These are phyloP conservation scores for Blumeriella jaapii DNA, from an alignment of 2,329 filamentous ascomycete genomes.

Conservation along the genomic window DNA sequence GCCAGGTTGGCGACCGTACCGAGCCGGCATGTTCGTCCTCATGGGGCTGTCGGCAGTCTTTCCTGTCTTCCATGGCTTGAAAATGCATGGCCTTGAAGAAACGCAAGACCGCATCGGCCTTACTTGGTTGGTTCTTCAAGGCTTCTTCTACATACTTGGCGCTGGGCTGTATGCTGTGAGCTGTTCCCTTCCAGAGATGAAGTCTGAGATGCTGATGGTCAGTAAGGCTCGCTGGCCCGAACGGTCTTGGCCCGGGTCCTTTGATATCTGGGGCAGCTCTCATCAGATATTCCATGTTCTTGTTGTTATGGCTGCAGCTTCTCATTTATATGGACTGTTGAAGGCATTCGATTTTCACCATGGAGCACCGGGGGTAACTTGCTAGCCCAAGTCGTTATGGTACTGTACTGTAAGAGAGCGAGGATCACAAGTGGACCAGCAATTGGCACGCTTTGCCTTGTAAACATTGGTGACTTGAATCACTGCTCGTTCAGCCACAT, in stretches of 20 bases:
- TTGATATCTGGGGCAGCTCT: constrained; percentile 86
- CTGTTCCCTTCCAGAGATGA: constrained; percentile 8
- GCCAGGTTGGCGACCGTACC: constrained; percentile 71
- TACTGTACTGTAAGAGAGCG: too few species aligned
- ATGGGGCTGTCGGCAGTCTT: constrained; percentile 77
- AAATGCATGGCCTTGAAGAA: constrained; percentile 51
- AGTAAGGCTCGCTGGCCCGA: constrained; percentile 68
- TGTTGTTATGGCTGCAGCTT: constrained; percentile 69
- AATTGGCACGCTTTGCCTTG: too few species aligned
- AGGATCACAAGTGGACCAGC: too few species aligned
- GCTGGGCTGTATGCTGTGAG: constrained; percentile 75
- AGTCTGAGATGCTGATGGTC: constrained; percentile 10
- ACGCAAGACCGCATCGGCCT: constrained; percentile 68
- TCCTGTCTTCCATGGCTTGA: constrained; percentile 68
- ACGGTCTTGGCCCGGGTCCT: constrained; percentile 61
- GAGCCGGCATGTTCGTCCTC: constrained; percentile 78
- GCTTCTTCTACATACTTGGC: constrained; percentile 72
- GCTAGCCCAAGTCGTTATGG: constrained; percentile 8
- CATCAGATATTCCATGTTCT: constrained; percentile 95
- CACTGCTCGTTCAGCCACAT: too few species aligned
- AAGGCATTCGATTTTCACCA: constrained; percentile 84
- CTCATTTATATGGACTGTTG: constrained; percentile 71
- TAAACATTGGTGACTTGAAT: too few species aligned
- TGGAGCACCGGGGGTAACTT: constrained; percentile 29
- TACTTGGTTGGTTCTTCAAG: constrained; percentile 69